Conservation (phyloP, 306 rosid genomes). For the Begonia masoniana region DNA sequence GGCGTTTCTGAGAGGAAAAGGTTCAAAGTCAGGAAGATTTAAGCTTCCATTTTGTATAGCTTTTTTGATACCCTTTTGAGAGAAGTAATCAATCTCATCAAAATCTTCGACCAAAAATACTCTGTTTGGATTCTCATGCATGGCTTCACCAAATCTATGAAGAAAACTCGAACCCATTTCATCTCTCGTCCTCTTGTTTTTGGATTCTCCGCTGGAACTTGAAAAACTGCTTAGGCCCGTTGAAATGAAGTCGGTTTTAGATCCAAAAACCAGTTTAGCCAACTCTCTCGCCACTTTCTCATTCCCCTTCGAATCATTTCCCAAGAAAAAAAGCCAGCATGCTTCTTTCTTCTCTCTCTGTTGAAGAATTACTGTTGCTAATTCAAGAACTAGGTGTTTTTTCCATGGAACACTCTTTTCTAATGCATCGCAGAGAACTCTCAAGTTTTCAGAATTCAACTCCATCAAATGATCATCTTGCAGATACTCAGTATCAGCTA, state of each 20-base stretch:
- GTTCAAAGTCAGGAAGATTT: slow-evolving; percentile 35
- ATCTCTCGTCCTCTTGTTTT: slow-evolving; percentile 39
- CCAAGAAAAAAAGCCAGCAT: slow-evolving; percentile 54
- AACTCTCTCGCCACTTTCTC: slow-evolving; percentile 59
- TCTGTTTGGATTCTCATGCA: slow-evolving; percentile 71
- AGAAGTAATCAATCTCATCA: slow-evolving; percentile 41
- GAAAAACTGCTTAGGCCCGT: slow-evolving; percentile 31
- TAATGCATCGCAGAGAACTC: slow-evolving; percentile 46
- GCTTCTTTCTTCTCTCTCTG: slow-evolving; percentile 39
- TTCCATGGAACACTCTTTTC: slow-evolving; percentile 43
- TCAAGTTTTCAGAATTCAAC: slow-evolving; percentile 33
- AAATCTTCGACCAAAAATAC: slow-evolving; percentile 72
- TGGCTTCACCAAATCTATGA: slow-evolving; percentile 59
- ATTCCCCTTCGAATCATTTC: slow-evolving; percentile 35
- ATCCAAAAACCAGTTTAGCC: slow-evolving; percentile 66
- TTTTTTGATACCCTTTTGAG: slow-evolving; percentile 49
- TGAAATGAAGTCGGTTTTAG: slow-evolving; percentile 33
- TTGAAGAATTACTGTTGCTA: slow-evolving; percentile 39
- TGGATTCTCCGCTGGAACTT: slow-evolving; percentile 15
- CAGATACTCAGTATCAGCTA: slow-evolving; percentile 37
- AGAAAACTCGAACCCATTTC: slow-evolving; percentile 38
- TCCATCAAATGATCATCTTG: slow-evolving; percentile 37
- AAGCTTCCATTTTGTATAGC: slow-evolving; percentile 49
- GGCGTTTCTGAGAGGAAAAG: slow-evolving; percentile 56
- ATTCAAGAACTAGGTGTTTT: slow-evolving; percentile 34